phyloP scores from a whole-genome alignment of 1,284 basidiomycete genomes.

The Uromyces viciae-fabae region DNA sequence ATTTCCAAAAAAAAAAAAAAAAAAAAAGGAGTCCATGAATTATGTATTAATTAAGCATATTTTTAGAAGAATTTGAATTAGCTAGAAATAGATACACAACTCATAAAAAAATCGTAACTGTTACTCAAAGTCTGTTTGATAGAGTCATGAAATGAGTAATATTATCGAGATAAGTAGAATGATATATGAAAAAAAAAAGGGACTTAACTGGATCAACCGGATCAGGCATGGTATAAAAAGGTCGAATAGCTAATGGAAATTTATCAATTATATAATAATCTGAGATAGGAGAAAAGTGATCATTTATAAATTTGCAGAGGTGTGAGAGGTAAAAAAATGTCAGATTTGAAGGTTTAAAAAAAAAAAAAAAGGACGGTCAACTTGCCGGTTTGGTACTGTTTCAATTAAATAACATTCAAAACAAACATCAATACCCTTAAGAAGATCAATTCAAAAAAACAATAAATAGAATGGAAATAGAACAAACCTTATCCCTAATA shows the following conservation, averaged over 20 bases:
- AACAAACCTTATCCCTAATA: slow-evolving; percentile 28
- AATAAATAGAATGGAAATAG: background rate
- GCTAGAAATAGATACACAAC: too few species aligned
- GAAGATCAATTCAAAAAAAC: too few species aligned
- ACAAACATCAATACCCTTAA: too few species aligned
- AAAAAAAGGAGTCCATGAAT: background rate
- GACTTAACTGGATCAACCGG: slow-evolving; percentile 71
- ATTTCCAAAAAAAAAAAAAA: too few species aligned
- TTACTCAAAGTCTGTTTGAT: slow-evolving; percentile 29
- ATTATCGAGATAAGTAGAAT: background rate
- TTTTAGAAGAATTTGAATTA: background rate
- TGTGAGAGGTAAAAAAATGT: too few species aligned
- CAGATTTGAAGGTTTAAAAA: background rate
- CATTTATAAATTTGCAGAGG: too few species aligned
- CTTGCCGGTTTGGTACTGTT: slow-evolving; percentile 22
- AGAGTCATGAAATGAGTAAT: background rate
- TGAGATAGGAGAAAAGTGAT: slow-evolving; percentile 52
- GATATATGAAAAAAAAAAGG: background rate
- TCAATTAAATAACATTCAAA: too few species aligned
- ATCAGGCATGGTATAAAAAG: slow-evolving; percentile 99
- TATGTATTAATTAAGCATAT: background rate
- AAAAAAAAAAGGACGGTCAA: too few species aligned
- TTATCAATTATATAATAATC: slow-evolving; percentile 99
- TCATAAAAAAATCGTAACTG: slow-evolving; percentile 45
- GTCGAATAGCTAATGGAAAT: slow-evolving; percentile 85